A percentile compares a stretch with the other conserved stretches of the same genome.
Evolutionary conservation across 345 rosid genomes (phyloP).

Genomic region (Boechera retrofracta): DNA sequence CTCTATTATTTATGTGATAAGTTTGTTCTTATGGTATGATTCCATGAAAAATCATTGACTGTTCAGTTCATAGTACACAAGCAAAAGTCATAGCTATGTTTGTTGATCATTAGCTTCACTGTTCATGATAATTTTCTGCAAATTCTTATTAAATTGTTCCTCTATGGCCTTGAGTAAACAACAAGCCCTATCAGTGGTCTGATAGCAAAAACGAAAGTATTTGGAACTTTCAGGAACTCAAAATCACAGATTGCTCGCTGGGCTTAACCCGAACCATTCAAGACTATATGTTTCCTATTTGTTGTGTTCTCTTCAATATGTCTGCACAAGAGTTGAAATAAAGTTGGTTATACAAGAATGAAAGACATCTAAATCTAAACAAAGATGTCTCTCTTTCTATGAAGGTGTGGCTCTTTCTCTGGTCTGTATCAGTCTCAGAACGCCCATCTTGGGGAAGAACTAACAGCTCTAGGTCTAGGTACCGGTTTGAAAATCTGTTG

Average conservation of each 20-base stretch:
- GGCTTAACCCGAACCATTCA: slow-evolving; percentile 14
- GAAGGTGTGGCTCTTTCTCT: slow-evolving; percentile 37
- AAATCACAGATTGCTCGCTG: slow-evolving; percentile 15
- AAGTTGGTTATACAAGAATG: slow-evolving; percentile 49
- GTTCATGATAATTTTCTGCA: neutral
- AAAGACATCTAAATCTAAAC: slow-evolving; percentile 37
- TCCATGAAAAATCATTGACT: slow-evolving; percentile 3
- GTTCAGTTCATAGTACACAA: neutral
- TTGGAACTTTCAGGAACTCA: slow-evolving; percentile 9
- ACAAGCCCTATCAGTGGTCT: neutral
- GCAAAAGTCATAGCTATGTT: neutral
- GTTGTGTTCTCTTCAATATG: slow-evolving; percentile 42
- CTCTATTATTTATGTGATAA: neutral
- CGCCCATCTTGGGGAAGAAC: slow-evolving; percentile 80
- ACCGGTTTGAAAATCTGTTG: slow-evolving; percentile 44
- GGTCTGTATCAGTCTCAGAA: slow-evolving; percentile 53
- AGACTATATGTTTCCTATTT: slow-evolving; percentile 26
- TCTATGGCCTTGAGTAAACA: neutral
- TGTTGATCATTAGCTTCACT: slow-evolving; percentile 6
- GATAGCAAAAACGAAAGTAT: slow-evolving; percentile 5
- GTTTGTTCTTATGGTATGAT: neutral
- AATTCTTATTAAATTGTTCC: neutral
- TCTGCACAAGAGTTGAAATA: slow-evolving; percentile 50
- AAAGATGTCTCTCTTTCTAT: slow-evolving; percentile 35
- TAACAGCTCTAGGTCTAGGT: slow-evolving; percentile 57